These are phyloP conservation scores for Scytalidium lignicola DNA, from an alignment of 2,329 filamentous ascomycete species.

Conservation along the genomic window DNA sequence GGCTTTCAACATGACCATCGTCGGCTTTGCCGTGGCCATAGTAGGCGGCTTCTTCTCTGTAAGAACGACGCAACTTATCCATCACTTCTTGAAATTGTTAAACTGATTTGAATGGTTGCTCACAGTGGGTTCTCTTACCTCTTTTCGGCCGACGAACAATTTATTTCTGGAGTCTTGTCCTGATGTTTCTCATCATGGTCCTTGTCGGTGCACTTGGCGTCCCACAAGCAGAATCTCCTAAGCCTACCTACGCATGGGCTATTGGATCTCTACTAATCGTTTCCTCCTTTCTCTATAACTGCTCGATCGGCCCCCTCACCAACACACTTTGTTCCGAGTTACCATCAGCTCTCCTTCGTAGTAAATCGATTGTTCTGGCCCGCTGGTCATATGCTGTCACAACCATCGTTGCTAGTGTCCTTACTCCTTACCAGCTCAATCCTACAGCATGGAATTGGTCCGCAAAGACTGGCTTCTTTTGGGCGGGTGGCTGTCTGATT, in stretches of 20 bases:
- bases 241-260: slow-evolving; percentile 48
- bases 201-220: slow-evolving; percentile 57
- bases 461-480: slow-evolving; percentile 83
- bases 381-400: slow-evolving; percentile 30
- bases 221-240: slow-evolving; percentile 27
- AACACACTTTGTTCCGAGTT: slow-evolving; percentile 36
- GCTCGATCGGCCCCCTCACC: slow-evolving; percentile 58
- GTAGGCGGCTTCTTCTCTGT: slow-evolving; percentile 44
- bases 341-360: slow-evolving; percentile 32
- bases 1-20: slow-evolving; percentile 49
- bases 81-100: slow-evolving; percentile 32
- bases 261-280: slow-evolving; percentile 61
- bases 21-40: slow-evolving; percentile 37
- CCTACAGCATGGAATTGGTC: slow-evolving; percentile 74
- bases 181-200: slow-evolving; percentile 69
- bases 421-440: slow-evolving; percentile 20
- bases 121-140: slow-evolving; percentile 41
- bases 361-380: slow-evolving; percentile 35
- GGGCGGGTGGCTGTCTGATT: slow-evolving; percentile 52
- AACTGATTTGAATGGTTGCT: background rate
- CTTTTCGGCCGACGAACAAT: slow-evolving; percentile 43
- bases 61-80: slow-evolving; percentile 32
- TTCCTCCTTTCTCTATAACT: slow-evolving; percentile 73
- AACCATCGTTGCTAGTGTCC: slow-evolving; percentile 25
- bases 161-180: slow-evolving; percentile 54